Conservation (phyloP, 306 rosid species). For the Hippophae rhamnoides region DNA sequence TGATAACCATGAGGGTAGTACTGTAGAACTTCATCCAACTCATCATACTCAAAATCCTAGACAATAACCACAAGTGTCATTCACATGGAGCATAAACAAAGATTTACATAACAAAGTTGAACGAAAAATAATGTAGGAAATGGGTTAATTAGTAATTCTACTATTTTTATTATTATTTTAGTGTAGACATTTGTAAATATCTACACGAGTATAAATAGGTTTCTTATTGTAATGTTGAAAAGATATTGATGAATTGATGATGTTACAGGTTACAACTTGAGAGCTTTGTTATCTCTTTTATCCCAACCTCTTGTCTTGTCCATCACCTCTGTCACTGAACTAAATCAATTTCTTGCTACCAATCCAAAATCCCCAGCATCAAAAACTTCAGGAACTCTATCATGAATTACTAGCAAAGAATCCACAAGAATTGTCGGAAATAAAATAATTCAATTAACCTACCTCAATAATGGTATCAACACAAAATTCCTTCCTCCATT, state of each 20-base stretch:
- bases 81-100: not conserved
- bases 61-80: not conserved
- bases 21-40: constrained; percentile 59
- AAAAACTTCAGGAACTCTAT: not conserved
- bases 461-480: constrained; percentile 81
- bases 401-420: not conserved
- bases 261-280: too few species aligned
- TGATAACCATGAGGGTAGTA: constrained; percentile 88
- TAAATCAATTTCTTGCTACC: too few species aligned
- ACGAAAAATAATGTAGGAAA: not conserved
- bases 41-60: constrained; percentile 76
- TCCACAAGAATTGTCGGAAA: not conserved
- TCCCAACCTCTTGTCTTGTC: too few species aligned
- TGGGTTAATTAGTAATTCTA: too few species aligned
- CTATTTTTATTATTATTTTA: too few species aligned
- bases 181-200: too few species aligned
- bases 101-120: not conserved
- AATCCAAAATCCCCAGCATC: too few species aligned
- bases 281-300: too few species aligned
- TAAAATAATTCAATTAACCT: constrained; percentile 11
- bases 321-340: too few species aligned
- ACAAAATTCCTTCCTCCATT: constrained; percentile 84
- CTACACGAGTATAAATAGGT: too few species aligned
- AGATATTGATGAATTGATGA: too few species aligned
- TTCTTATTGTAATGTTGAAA: too few species aligned